Conservation (phyloP, 768 basidiomycete species). For the Dioszegia aurantiaca region DNA sequence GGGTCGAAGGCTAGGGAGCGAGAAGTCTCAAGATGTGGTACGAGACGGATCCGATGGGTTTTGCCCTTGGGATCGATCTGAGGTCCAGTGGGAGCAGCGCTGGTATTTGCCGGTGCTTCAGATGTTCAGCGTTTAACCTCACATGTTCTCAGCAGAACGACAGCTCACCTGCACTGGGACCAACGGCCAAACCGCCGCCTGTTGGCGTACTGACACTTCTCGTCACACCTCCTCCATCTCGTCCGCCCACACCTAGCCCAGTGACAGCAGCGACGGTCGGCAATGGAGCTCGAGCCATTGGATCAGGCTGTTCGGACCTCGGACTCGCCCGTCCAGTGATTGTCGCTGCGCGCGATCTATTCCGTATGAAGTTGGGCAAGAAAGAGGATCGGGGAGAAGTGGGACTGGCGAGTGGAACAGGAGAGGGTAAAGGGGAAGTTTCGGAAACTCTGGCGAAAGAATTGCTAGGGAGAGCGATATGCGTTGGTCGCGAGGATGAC, state of each 20-base stretch:
- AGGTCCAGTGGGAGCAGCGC: neutral
- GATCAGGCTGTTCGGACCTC: constrained; percentile 21
- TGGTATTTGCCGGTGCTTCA: neutral
- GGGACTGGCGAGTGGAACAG: constrained; percentile 29
- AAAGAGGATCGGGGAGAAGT: constrained; percentile 46
- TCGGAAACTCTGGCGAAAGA: constrained; percentile 16
- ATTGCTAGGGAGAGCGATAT: constrained; percentile 40
- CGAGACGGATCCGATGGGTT: constrained; percentile 79
- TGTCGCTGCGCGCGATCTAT: constrained; percentile 41
- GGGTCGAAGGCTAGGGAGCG: constrained; percentile 89
- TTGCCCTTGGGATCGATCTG: constrained; percentile 27
- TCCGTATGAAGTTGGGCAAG: constrained; percentile 47
- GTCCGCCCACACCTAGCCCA: neutral
- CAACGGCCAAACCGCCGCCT: constrained; percentile 9
- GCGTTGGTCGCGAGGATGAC: constrained; percentile 30
- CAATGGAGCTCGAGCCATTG: constrained; percentile 6
- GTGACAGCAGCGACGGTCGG: neutral
- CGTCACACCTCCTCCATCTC: constrained; percentile 31
- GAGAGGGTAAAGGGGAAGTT: constrained; percentile 22
- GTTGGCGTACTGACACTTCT: constrained; percentile 42
- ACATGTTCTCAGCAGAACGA: neutral
- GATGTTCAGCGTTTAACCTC: neutral
- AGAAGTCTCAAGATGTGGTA: constrained; percentile 87
- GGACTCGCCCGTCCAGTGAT: constrained; percentile 29
- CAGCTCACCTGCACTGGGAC: constrained; percentile 3